Evolutionary conservation across 2,329 filamentous ascomycete genomes (phyloP), one percentile per base, ranked within the genome.

Genomic region (Alternaria brassicae): DNA sequence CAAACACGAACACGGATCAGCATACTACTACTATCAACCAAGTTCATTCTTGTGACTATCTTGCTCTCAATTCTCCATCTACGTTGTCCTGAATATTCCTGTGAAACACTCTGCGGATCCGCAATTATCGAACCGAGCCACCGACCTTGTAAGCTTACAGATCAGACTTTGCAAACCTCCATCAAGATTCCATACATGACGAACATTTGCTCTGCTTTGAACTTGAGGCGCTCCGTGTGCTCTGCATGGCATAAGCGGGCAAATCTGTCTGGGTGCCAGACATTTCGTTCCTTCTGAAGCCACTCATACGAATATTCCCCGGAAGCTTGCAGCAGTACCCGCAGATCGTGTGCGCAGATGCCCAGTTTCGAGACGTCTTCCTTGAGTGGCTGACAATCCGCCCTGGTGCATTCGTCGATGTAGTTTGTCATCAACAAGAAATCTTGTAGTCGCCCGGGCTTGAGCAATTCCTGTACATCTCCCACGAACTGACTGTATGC

Each of bases 191-290:
- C 68, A 36, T 72, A 70, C 37, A 77, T 54, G 12, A 72, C 69
- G 27, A 76, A 77, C 48, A 77, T 55, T 19, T 67, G 53, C 51
- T 72, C 65, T 1, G 73, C 68, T 51, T 63, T 68, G 27, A 52
- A 50, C 61, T 69, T 72, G 36, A 77, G 54, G 0, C 34, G 42
- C 2, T 73, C 72, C 13, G 53, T 62, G 32, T 64, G 51, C 2
- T 69, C 64, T 10, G 62, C 21, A 37, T 67, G 61, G 60, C 73
- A 74, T 53, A 58, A 68, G 42, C 69, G 65, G 30, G 63, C 69
- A 42, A 77, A 76, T 27, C 65, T 69, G 42, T 77, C 74, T 32
- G 75, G 75, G 37, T 77, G 74, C 71, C 72, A 77, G 30, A 68
- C 42, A 53, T 67, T 71, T 15, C 74, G 65, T 42, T 68, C 63